A percentile compares a stretch with the other conserved stretches of the same genome.
phyloP scores from a whole-genome alignment of 371 early-diverging fungal species.

The Coemansia sp. region DNA sequence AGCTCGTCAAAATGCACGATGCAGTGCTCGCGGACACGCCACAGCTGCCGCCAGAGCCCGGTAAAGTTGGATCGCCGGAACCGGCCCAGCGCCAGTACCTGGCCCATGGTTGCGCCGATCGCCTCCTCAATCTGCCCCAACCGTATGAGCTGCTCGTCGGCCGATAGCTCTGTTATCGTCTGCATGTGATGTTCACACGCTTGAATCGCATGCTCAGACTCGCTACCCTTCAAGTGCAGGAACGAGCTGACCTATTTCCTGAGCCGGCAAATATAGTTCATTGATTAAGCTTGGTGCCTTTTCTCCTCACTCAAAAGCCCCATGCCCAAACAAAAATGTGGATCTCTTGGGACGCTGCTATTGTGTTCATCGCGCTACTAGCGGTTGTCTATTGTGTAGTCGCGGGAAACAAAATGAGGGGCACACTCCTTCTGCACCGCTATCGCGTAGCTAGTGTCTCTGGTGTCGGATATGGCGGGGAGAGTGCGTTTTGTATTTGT shows the following conservation, averaged over 20 bases:
- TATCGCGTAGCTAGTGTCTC: neutral
- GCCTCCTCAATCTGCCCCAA: conserved; percentile 45
- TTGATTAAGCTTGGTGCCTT: too few species aligned
- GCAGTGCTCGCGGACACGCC: conserved; percentile 27
- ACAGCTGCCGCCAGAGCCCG: conserved; percentile 38
- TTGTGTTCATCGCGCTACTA: neutral
- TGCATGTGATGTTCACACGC: conserved; percentile 31
- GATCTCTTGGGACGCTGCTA: neutral
- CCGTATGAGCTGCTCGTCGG: conserved; percentile 33
- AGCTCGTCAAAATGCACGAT: conserved; percentile 16
- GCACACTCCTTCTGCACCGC: neutral
- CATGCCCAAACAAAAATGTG: neutral
- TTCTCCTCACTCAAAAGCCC: too few species aligned
- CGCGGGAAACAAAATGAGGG: neutral
- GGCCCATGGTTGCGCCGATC: conserved; percentile 28
- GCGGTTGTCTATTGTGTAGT: neutral
- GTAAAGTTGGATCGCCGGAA: conserved; percentile 47
- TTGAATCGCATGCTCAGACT: conserved; percentile 28
- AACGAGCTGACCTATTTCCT: conserved; percentile 30
- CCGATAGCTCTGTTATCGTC: conserved; percentile 5
- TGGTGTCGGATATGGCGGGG: neutral
- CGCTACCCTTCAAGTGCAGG: conserved; percentile 32
- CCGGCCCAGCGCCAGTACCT: conserved; percentile 34
- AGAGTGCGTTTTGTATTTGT: neutral
- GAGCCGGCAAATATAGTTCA: neutral